Conservation (phyloP, 2,329 filamentous ascomycete genomes). For the Trichoderma atrobrunneum region DNA sequence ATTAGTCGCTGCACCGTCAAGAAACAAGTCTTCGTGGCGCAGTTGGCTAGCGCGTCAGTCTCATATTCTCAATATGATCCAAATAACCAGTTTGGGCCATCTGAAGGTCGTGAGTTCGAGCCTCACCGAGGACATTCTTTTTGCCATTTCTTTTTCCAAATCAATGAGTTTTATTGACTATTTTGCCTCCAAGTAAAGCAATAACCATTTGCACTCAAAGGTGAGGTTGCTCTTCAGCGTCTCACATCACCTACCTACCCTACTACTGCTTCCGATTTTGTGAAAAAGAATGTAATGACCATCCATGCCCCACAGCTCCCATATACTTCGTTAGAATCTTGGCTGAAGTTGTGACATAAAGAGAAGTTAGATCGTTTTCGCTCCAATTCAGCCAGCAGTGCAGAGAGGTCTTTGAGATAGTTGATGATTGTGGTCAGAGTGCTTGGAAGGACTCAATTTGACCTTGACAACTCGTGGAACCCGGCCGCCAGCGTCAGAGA, state of each 20-base stretch:
- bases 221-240: not conserved
- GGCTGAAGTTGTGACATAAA: not conserved
- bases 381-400: not conserved
- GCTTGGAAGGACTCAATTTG: not conserved
- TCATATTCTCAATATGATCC: constrained; percentile 24
- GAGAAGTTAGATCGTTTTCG: not conserved
- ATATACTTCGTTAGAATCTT: not conserved
- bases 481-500: not conserved
- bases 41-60: constrained; percentile 31
- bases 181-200: not conserved
- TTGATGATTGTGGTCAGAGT: not conserved
- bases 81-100: constrained; percentile 31
- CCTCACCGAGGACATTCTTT: constrained; percentile 42
- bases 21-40: constrained; percentile 27
- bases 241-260: not conserved
- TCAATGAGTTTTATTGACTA: not conserved
- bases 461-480: not conserved
- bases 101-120: constrained; percentile 52
- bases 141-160: not conserved
- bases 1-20: not conserved
- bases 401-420: not conserved
- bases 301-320: not conserved
- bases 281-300: not conserved
- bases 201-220: not conserved
- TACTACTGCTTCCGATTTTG: not conserved